phyloP scores from a whole-genome alignment of 768 basidiomycete genomes.

The Lyophyllum semitale region DNA sequence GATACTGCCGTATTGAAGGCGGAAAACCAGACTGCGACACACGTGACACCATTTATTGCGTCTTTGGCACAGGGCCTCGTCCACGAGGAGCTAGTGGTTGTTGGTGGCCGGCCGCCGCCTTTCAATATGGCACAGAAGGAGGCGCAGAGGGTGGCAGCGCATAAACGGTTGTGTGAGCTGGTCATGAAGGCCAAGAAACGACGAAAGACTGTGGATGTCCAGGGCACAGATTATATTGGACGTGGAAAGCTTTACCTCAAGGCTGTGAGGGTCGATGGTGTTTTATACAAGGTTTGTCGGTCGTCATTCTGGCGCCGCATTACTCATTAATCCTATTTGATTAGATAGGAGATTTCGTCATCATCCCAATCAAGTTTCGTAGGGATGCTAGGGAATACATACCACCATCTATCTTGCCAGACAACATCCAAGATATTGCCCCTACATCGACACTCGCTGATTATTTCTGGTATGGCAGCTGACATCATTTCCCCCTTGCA shows the following conservation, averaged over 20 bases:
- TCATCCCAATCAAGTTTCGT: slow-evolving; percentile 39
- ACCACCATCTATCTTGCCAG: slow-evolving; percentile 33
- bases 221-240: slow-evolving; percentile 36
- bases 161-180: slow-evolving; percentile 27
- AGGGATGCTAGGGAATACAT: slow-evolving; percentile 29
- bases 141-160: slow-evolving; percentile 23
- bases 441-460: slow-evolving; percentile 44
- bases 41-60: slow-evolving; percentile 64
- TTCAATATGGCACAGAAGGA: slow-evolving; percentile 28
- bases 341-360: slow-evolving; percentile 67
- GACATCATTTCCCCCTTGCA: not conserved
- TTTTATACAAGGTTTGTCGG: slow-evolving; percentile 45
- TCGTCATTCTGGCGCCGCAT: too few relatives aligned
- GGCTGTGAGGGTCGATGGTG: slow-evolving; percentile 42
- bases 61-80: slow-evolving; percentile 52
- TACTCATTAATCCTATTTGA: too few relatives aligned
- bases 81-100: slow-evolving; percentile 52
- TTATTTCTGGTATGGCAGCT: slow-evolving; percentile 60
- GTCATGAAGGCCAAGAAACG: slow-evolving; percentile 23
- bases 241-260: slow-evolving; percentile 36
- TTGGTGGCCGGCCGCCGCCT: slow-evolving; percentile 45
- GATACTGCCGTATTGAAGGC: slow-evolving; percentile 59
- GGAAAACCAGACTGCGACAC: slow-evolving; percentile 55
- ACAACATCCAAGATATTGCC: slow-evolving; percentile 33
- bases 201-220: slow-evolving; percentile 26